Base-by-base conservation (phyloP, 1,139 yeast genomes). In the Diutina rugosa region DNA sequence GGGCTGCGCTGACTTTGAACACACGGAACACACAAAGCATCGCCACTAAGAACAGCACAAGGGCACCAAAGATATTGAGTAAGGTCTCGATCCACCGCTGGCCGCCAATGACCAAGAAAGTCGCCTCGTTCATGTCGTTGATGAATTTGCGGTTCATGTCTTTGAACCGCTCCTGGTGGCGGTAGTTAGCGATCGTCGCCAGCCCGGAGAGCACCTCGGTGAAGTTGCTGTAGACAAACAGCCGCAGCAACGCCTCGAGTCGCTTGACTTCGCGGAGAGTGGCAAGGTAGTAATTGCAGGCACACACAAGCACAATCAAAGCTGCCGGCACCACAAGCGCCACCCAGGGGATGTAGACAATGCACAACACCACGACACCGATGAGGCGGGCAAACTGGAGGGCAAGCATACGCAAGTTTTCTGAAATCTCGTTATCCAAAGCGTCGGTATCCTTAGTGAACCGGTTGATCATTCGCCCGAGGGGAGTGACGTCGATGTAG, bases 51-150 rank as follows among this genome's bases (percentile, higher is more conserved):
- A 62, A 35, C 9, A 59, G 59, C 21, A 61, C 44, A 14, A 58
- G 7, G 2, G 59, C 48, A 8, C 63, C 63, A 4, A 62, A 56
- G 4, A 56, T 16, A 64, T 84, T 89, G 60, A 87, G 72, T 57
- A 85, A 79, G 55, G 86, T 70, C 26, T 84, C 80, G 52, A 88
- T 77, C 96, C 96, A 90, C 66, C 95, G 79, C 70, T 88, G 96
- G 60, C 81, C 80, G 0, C 85, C 87, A 61, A 82, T 72, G 8
- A 86, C 79, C 56, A 87, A 61, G 63, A 76, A 84, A 62, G 84
- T 82, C 1, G 93, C 87, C 63, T 87, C 87, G 63, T 87, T 86
- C 83, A 84, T 84, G 49, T 73, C 72, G 66, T 90, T 78, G 57
- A 87, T 69, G 30, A 78, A 72, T 9, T 58, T 59, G 59, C 79